Conservation (phyloP, 495 filamentous ascomycete species). For the Podospora didyma region DNA sequence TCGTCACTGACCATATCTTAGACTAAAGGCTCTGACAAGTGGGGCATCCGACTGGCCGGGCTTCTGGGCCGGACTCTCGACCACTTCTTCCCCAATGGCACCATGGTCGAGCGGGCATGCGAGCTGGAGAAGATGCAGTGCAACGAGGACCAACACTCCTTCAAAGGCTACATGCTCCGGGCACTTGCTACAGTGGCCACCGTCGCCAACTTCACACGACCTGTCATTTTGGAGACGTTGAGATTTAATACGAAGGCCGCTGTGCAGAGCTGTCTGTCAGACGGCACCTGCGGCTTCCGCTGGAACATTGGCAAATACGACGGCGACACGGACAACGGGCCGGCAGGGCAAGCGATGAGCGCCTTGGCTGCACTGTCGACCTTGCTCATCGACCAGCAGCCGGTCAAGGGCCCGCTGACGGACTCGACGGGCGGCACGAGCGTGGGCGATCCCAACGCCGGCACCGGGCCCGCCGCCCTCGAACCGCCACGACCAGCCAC, state of each 20-base stretch:
- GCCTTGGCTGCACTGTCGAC: conserved; percentile 61
- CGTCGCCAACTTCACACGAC: conserved; percentile 63
- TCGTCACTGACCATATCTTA: conserved; percentile 22
- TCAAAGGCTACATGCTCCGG: conserved; percentile 85
- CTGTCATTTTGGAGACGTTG: conserved; percentile 58
- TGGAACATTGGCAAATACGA: conserved; percentile 54
- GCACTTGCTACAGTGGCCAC: conserved; percentile 69
- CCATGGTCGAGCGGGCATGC: conserved; percentile 66
- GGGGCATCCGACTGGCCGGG: conserved; percentile 49
- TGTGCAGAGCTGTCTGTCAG: conserved; percentile 61
- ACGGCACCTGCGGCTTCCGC: conserved; percentile 61
- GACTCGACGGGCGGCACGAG: conserved; percentile 68
- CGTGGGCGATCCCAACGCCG: conserved; percentile 63
- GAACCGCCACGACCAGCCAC: conserved; percentile 27
- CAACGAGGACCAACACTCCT: conserved; percentile 72
- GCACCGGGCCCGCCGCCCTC: conserved; percentile 25
- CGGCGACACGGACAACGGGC: conserved; percentile 38
- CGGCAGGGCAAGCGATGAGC: conserved; percentile 65
- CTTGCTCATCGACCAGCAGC: conserved; percentile 32
- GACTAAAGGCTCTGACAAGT: conserved; percentile 44
- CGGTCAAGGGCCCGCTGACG: conserved; percentile 52
- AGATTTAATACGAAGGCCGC: conserved; percentile 61
- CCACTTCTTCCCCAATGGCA: conserved; percentile 52
- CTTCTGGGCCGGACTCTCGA: conserved; percentile 49
- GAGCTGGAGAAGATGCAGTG: conserved; percentile 52